These are phyloP conservation scores for Micromonas pusilla DNA, from an alignment of 139 green algal genomes.

Conservation along the genomic window DNA sequence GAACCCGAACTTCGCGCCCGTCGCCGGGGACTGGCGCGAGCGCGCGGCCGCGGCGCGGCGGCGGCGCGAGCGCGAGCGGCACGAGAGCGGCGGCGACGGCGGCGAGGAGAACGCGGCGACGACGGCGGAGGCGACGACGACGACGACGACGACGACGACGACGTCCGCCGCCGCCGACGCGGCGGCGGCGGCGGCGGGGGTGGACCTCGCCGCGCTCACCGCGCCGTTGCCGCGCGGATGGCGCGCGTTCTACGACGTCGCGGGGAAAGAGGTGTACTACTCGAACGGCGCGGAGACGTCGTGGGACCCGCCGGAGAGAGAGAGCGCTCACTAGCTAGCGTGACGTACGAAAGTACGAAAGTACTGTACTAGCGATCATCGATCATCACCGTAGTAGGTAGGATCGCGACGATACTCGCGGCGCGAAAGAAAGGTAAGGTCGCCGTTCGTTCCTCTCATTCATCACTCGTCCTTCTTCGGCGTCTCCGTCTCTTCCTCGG, in stretches of 20 bases:
- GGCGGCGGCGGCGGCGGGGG: neutral
- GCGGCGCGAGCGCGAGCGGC: conserved; percentile 37
- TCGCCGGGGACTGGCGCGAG: neutral
- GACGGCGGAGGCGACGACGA: neutral
- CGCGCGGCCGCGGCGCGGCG: neutral
- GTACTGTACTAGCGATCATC: no score
- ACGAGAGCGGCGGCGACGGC: neutral
- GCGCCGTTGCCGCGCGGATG: conserved; percentile 8
- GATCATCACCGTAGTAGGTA: no score
- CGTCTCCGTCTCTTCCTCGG: neutral
- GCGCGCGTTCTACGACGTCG: conserved; percentile 29
- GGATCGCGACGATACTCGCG: no score
- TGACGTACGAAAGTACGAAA: no score
- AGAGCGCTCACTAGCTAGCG: no score
- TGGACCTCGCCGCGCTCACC: neutral
- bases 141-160: conserved; percentile 4
- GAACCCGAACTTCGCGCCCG: conserved; percentile 1
- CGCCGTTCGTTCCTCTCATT: no score
- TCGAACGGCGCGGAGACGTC: conserved; percentile 26
- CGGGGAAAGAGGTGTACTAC: conserved; percentile 34
- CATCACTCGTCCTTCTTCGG: no score
- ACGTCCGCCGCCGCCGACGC: neutral
- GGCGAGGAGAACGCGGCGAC: neutral
- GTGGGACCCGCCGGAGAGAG: conserved; percentile 8
- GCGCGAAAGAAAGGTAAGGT: no score